These are phyloP conservation scores for Colletotrichum sp. DNA, from an alignment of 2,329 filamentous ascomycete species.

Conservation along the genomic window DNA sequence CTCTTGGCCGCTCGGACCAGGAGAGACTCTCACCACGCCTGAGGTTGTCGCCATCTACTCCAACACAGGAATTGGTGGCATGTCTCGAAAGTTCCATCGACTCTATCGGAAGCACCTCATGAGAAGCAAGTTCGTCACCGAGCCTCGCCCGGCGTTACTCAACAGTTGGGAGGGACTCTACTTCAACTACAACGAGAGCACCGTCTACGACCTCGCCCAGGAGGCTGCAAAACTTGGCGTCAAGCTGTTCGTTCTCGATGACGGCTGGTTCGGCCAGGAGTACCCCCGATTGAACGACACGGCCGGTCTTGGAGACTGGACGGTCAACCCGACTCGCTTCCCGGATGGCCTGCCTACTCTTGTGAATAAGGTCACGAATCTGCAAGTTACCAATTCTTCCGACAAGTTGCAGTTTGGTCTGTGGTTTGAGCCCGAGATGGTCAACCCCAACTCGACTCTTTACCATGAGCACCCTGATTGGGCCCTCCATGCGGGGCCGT, in stretches of 20 bases:
- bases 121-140: constrained; percentile 56
- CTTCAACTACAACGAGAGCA: constrained; percentile 62
- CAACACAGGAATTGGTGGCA: constrained; percentile 60
- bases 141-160: constrained; percentile 59
- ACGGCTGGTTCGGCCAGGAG: constrained; percentile 71
- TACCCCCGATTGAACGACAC: constrained; percentile 64
- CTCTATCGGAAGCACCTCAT: constrained; percentile 68
- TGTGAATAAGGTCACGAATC: constrained; percentile 54
- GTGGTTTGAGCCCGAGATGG: constrained; percentile 74
- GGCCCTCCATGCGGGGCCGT: constrained; percentile 61
- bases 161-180: constrained; percentile 72
- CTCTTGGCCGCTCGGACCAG: constrained; percentile 60
- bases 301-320: constrained; percentile 68
- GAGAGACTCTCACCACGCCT: constrained; percentile 63
- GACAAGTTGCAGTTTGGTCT: constrained; percentile 64
- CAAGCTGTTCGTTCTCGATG: constrained; percentile 69
- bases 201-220: constrained; percentile 58
- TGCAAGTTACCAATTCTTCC: constrained; percentile 51
- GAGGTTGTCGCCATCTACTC: constrained; percentile 70
- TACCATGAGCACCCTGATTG: constrained; percentile 69
- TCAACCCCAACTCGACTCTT: constrained; percentile 65
- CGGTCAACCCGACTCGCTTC: constrained; percentile 62
- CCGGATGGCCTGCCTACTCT: constrained; percentile 60
- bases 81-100: constrained; percentile 67
- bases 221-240: constrained; percentile 64